Base-by-base conservation (phyloP, 164 flowering plant species). In the Nymphaea colorata region DNA sequence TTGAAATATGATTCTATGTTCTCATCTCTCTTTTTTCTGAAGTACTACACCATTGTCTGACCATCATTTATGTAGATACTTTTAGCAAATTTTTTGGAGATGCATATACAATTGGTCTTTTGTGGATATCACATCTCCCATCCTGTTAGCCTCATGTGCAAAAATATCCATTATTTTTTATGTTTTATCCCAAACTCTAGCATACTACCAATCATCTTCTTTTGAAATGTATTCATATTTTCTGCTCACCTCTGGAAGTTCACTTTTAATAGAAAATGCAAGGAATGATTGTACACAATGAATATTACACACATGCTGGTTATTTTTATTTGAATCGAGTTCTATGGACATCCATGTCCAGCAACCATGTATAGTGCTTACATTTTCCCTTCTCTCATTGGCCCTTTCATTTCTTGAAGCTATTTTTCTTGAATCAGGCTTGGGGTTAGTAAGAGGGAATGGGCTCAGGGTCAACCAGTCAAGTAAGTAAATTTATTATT, bases 1-100 rank as follows among this genome's bases (percentile, higher is more conserved):
- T 14, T 6, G 51, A 62, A 64, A 51, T 62, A 62, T 44, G 62
- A 69, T 15, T n/a, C 42, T 36, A 61, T 42, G 15, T 69, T 47
- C 25, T 18, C 15, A 10, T 10, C 36, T 11, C 63, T 64, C 61
- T 47, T 69, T 16, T 55, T 64, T 15, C 15, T 15, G 43, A 68
- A 68, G 60, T 16, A 68, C 10, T 68, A 51, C 4, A 43, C 42
- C 25, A 61, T 36, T 14, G 64, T 51, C 36, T 61, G 51, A 12
- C 41, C 25, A 61, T 68, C 70, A 51, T 51, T 51, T 51, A 3
- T 15, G 12, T 8, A 51, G 14, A 10, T 2, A 51, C 57, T 25
- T 25, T 25, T 25, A 25, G 36, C 1, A 25, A 25, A 25, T 25
- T 25, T 25, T 25, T 25, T 25, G 36, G 36, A 25, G 36, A 25